phyloP scores from a whole-genome alignment of 192 early-diverging fungal genomes.

The Coemansia javaensis region DNA sequence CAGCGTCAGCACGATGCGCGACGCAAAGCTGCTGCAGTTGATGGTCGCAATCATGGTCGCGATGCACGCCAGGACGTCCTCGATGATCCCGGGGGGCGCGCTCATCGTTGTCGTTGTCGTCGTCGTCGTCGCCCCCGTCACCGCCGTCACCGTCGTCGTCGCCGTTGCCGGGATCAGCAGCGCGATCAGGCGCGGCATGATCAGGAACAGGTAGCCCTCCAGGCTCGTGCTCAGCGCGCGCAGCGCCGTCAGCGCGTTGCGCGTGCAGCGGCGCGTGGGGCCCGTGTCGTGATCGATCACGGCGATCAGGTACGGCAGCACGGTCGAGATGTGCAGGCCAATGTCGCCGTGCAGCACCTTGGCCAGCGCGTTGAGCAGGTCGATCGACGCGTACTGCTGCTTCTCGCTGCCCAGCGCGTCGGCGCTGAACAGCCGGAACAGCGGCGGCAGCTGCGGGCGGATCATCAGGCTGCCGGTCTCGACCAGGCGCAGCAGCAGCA shows the following conservation, averaged over 20 bases:
- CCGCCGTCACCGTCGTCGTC: too few species aligned
- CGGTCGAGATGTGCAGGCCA: constrained; percentile 73
- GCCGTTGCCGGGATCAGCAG: constrained; percentile 77
- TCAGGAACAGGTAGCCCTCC: constrained; percentile 89
- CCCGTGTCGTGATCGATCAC: constrained; percentile 81
- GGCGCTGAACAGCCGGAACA: constrained; percentile 82
- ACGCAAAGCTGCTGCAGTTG: constrained; percentile 83
- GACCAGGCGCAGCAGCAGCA: constrained; percentile 76
- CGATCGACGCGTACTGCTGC: constrained; percentile 54
- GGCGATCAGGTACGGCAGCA: constrained; percentile 80
- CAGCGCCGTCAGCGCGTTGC: constrained; percentile 73
- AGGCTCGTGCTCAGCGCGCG: constrained; percentile 82
- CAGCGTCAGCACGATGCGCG: constrained; percentile 85
- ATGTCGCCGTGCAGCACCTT: constrained; percentile 87
- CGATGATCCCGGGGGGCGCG: constrained; percentile 56
- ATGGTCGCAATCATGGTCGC: constrained; percentile 71
- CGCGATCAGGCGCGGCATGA: constrained; percentile 80
- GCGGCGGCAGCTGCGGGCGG: constrained; percentile 75
- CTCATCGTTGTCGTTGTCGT: too few species aligned
- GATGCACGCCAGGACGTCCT: constrained; percentile 68
- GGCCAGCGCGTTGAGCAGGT: constrained; percentile 85
- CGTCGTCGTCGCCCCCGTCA: too few species aligned
- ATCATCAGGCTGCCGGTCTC: constrained; percentile 89
- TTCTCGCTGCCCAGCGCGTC: constrained; percentile 68
- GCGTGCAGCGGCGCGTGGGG: constrained; percentile 59